These are phyloP conservation scores for Calonectria hawksworthii DNA, from an alignment of 2,329 filamentous ascomycete species.

Conservation along the genomic window DNA sequence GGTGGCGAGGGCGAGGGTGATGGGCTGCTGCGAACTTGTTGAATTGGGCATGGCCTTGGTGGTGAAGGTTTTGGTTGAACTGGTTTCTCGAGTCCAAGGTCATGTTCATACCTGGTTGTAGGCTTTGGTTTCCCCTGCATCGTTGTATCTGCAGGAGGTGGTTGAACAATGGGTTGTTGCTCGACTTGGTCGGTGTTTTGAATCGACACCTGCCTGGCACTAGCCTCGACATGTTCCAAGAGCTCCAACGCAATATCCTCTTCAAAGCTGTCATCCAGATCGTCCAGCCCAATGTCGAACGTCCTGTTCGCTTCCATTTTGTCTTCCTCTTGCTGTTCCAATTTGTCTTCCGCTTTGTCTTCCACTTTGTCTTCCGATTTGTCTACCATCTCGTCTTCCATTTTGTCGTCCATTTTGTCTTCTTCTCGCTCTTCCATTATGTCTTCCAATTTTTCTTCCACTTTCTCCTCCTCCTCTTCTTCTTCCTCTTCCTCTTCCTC, in stretches of 20 bases:
- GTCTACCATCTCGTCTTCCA: too few relatives aligned
- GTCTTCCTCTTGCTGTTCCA: constrained; percentile 19
- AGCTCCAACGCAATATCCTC: constrained; percentile 46
- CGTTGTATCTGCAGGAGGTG: neutral
- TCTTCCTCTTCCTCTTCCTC: constrained; percentile 21
- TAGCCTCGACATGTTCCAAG: constrained; percentile 39
- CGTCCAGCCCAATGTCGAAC: constrained; percentile 30
- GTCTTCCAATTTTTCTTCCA: constrained; percentile 15
- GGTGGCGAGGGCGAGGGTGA: constrained; percentile 33
- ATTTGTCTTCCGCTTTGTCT: constrained; percentile 34
- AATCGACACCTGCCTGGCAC: constrained; percentile 18
- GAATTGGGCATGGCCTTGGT: constrained; percentile 12
- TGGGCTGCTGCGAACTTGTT: constrained; percentile 11
- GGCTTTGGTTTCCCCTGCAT: neutral
- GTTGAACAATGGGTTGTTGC: neutral
- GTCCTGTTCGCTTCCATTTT: neutral
- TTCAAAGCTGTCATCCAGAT: constrained; percentile 43
- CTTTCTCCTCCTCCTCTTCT: neutral
- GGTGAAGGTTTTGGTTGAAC: neutral
- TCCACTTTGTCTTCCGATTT: neutral
- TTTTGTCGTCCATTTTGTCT: neutral
- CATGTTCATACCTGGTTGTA: constrained; percentile 33
- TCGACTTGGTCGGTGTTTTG: neutral
- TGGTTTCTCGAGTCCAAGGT: constrained; percentile 36
- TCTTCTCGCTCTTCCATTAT: neutral